phyloP scores from a whole-genome alignment of 2,329 filamentous ascomycete genomes.

The Magnaporthiopsis poae region DNA sequence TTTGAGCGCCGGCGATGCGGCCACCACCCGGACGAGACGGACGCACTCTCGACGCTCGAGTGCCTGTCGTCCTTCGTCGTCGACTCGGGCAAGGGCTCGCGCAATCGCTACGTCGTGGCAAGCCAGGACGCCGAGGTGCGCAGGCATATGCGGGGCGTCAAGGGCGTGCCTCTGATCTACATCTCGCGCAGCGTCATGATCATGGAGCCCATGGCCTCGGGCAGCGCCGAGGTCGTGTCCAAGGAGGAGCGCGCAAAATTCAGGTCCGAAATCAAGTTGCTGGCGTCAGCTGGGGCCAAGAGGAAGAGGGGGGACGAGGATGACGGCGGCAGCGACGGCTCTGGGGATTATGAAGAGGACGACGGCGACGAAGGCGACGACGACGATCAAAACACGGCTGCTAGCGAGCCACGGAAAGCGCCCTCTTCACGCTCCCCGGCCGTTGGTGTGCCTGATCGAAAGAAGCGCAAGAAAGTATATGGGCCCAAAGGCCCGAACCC shows the following conservation, averaged over 20 bases:
- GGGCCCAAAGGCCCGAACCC: slow-evolving; percentile 25
- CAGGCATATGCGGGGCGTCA: slow-evolving; percentile 52
- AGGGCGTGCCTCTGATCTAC: slow-evolving; percentile 68
- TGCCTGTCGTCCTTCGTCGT: slow-evolving; percentile 63
- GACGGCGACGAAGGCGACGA: slow-evolving; percentile 28
- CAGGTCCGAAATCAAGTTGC: slow-evolving; percentile 51
- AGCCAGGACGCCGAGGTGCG: slow-evolving; percentile 60
- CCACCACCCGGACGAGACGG: slow-evolving; percentile 61
- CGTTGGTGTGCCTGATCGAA: slow-evolving; percentile 10
- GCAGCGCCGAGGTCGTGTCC: slow-evolving; percentile 52
- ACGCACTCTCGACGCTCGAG: slow-evolving; percentile 59
- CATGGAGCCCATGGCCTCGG: slow-evolving; percentile 57
- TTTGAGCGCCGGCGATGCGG: slow-evolving; percentile 66
- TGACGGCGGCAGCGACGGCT: slow-evolving; percentile 25
- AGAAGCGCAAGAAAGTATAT: slow-evolving; percentile 24
- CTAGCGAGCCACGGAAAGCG: background rate
- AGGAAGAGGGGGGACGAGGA: slow-evolving; percentile 37
- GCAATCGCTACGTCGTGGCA: slow-evolving; percentile 72
- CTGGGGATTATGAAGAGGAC: slow-evolving; percentile 32
- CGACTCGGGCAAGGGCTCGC: slow-evolving; percentile 61
- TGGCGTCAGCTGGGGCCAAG: slow-evolving; percentile 29
- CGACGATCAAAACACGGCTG: slow-evolving; percentile 14
- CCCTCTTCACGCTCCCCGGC: background rate
- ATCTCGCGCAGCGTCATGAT: slow-evolving; percentile 62
- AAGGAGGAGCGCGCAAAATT: slow-evolving; percentile 68